These are phyloP conservation scores for Linum trigynum DNA, from an alignment of 345 rosid species.

Conservation along the genomic window DNA sequence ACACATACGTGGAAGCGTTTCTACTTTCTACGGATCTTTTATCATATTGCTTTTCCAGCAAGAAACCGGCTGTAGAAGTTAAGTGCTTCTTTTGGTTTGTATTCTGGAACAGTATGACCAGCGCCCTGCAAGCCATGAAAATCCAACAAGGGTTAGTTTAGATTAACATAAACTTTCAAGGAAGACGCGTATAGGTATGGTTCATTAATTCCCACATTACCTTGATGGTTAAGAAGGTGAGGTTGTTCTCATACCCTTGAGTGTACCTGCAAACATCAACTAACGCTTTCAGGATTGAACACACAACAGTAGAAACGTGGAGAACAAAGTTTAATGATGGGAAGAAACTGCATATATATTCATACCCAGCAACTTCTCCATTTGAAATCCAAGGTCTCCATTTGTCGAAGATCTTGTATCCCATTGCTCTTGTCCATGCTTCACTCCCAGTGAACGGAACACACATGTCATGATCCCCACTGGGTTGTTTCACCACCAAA, in stretches of 20 bases:
- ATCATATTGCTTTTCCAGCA: slow-evolving; percentile 40
- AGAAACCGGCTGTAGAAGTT: slow-evolving; percentile 74
- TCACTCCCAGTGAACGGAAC: slow-evolving; percentile 7
- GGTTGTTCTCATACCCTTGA: slow-evolving; percentile 68
- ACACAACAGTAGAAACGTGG: not conserved
- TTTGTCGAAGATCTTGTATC: slow-evolving; percentile 5
- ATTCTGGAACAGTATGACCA: slow-evolving; percentile 89
- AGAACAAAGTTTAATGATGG: not conserved
- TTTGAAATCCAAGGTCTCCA: slow-evolving; percentile 6
- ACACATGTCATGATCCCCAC: slow-evolving; percentile 12
- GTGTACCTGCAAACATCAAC: slow-evolving; percentile 33
- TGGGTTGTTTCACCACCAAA: not conserved
- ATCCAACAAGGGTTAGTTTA: not conserved
- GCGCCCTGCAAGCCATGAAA: slow-evolving; percentile 46
- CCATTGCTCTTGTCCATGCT: slow-evolving; percentile 9
- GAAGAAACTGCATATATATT: not conserved
- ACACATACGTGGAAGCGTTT: too few relatives aligned
- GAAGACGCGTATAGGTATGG: not conserved
- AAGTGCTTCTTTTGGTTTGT: slow-evolving; percentile 70
- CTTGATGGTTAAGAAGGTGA: slow-evolving; percentile 76
- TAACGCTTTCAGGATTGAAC: too few relatives aligned
- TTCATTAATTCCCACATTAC: slow-evolving; percentile 15
- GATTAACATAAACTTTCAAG: not conserved
- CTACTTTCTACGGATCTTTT: not conserved
- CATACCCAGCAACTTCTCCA: slow-evolving; percentile 9